A percentile compares a stretch with the other conserved stretches of the same genome.
These are phyloP conservation scores for Suillus cothurnatus DNA, from an alignment of 768 basidiomycete species.

Conservation along the genomic window DNA sequence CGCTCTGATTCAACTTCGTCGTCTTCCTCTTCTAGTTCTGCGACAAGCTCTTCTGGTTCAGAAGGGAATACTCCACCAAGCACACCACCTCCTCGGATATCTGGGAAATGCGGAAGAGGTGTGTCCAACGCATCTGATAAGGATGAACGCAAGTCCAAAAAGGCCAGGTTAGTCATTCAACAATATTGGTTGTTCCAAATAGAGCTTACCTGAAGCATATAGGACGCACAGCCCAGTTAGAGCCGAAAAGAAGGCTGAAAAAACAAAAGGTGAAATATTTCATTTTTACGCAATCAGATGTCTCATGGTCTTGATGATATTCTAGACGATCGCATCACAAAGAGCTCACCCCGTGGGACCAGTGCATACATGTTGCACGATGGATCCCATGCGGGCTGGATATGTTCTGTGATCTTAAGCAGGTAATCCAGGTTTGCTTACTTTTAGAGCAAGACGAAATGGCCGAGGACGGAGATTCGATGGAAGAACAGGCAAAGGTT, in stretches of 20 bases:
- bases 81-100: too few species aligned
- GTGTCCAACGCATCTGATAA: not conserved
- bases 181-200: not conserved
- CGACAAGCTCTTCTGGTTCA: too few species aligned
- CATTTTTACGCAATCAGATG: not conserved
- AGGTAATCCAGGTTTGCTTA: slow-evolving; percentile 2
- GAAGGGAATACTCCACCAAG: too few species aligned
- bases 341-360: not conserved
- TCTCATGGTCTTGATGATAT: not conserved
- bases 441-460: slow-evolving; percentile 8
- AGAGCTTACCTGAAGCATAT: not conserved
- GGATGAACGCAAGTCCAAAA: not conserved
- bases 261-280: not conserved
- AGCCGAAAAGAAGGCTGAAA: too few species aligned
- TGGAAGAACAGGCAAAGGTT: not conserved
- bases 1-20: not conserved
- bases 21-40: not conserved
- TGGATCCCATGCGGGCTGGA: slow-evolving; percentile 7
- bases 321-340: not conserved
- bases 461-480: not conserved
- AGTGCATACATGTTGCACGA: slow-evolving; percentile 8
- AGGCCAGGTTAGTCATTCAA: not conserved
- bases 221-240: too few species aligned
- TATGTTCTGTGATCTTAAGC: slow-evolving; percentile 8
- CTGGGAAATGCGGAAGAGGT: not conserved